A percentile compares a stretch with the other conserved stretches of the same genome.
These are phyloP conservation scores for Catunica adiposa DNA, from an alignment of 2,329 filamentous ascomycete species.

Conservation along the genomic window DNA sequence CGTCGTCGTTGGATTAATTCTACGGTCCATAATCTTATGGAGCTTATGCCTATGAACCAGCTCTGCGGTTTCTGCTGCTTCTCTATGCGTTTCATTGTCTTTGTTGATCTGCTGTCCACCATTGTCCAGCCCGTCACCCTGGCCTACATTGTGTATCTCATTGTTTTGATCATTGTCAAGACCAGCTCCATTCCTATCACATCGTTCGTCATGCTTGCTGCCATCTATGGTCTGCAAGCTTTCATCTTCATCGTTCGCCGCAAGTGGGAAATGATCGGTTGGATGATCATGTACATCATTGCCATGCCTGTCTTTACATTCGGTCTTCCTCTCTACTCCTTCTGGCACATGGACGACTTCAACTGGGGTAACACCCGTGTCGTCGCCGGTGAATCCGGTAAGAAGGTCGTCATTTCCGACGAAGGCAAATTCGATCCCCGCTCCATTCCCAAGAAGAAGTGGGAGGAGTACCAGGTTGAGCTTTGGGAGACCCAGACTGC, in stretches of 20 bases:
- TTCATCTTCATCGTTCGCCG: conserved; percentile 93
- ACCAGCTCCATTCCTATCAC: conserved; percentile 67
- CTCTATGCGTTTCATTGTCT: conserved; percentile 91
- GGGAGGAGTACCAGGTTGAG: conserved; percentile 97
- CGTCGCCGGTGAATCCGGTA: conserved; percentile 59
- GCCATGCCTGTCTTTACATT: conserved; percentile 92
- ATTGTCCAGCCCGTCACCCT: conserved; percentile 82
- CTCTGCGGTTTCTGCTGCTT: conserved; percentile 99
- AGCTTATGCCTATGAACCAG: conserved; percentile 78
- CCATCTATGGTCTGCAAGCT: conserved; percentile 87
- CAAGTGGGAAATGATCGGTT: conserved; percentile 96
- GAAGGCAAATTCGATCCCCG: conserved; percentile 25
- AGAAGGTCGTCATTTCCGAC: no score
- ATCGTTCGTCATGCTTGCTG: conserved; percentile 76
- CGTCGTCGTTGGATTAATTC: conserved; percentile 99
- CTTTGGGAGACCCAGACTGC: conserved; percentile 87
- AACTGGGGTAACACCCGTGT: conserved; percentile 97
- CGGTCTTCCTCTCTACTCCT: conserved; percentile 82
- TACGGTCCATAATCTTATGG: conserved; percentile 87
- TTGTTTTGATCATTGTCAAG: conserved; percentile 57
- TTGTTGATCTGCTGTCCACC: conserved; percentile 85
- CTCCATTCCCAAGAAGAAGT: conserved; percentile 91
- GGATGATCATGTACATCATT: conserved; percentile 98
- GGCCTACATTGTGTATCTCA: conserved; percentile 70
- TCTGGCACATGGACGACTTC: conserved; percentile 99